Evolutionary conservation across 352 stramenopile species (phyloP), one percentile per base, ranked within the genome.

Genomic region (Blastocystis sp.): DNA sequence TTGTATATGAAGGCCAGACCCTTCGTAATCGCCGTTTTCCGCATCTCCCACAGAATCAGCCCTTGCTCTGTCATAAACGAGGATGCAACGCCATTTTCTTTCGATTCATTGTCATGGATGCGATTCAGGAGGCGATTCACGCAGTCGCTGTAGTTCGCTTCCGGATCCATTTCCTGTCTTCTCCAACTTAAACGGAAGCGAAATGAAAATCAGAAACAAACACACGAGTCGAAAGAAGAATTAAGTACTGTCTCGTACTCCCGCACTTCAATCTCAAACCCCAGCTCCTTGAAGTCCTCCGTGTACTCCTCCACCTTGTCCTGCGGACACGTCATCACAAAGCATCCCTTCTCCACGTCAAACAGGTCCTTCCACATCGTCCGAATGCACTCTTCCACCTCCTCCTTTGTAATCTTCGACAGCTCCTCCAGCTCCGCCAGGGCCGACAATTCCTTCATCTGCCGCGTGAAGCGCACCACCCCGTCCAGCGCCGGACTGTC

Each of bases 1-100:
- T 54, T n/a, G n/a, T 89, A 89, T 61, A 90, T 89, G 38, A 68
- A 81, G 28, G n/a, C 45, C 21, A 81, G 59, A 45, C 71, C 71
- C 42, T 48, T 65, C 4, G 1, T 17, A 81, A 81, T 81, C 0
- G 71, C 71, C 24, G n/a, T 24, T 9, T 66, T n/a, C 14, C 71
- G 71, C 42, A 65, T 9, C 40, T 64, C 19, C 24, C 19, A 81
- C 28, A 34, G 4, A 38, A 40, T 3, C 21, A 34, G 10, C 17
- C 38, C 28, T 14, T 10, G 21, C 11, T 52, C 21, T 17, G 34
- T 43, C 17, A 66, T 54, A 66, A 68, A 81, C 17, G 4, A 14
- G 19, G 11, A n/a, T 40, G 28, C 38, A 28, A 24, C 10, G 14
- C 52, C 28, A 52, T 21, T 38, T 19, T 10, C 14, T 0, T 24